Conservation (phyloP, 192 early-diverging fungal genomes). For the Rhizophagus sp. region DNA sequence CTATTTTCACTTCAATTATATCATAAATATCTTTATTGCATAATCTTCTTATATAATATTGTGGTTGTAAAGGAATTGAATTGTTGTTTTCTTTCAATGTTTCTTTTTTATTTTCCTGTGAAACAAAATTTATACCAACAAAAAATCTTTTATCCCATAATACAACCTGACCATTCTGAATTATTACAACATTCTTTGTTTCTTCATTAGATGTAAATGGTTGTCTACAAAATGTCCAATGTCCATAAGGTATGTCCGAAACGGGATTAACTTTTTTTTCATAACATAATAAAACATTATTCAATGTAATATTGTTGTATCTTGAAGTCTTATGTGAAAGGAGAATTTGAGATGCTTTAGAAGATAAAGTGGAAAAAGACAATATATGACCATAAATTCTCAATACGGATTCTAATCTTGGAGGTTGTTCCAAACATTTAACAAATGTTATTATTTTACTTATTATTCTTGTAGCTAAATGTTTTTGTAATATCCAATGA, state of each 20-base stretch:
- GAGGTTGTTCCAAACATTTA: slow-evolving; percentile 36
- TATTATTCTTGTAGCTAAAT: neutral
- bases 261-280: neutral
- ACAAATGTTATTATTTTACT: slow-evolving; percentile 40
- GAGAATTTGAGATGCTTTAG: no score
- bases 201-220: slow-evolving; percentile 9
- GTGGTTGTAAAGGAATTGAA: neutral
- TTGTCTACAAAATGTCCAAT: slow-evolving; percentile 18
- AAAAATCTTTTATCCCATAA: slow-evolving; percentile 31
- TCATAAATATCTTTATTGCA: neutral
- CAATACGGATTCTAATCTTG: slow-evolving; percentile 34
- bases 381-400: slow-evolving; percentile 19
- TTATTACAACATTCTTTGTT: neutral
- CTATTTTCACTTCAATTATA: neutral
- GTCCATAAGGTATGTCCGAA: neutral
- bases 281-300: neutral
- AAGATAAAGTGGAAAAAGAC: no score
- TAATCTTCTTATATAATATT: neutral
- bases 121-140: neutral
- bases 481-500: neutral
- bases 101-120: neutral
- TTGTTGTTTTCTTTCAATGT: neutral
- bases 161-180: neutral
- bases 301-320: neutral
- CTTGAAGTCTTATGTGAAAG: neutral